Evolutionary conservation across 345 rosid species (phyloP).

Genomic region (Salix exigua): DNA sequence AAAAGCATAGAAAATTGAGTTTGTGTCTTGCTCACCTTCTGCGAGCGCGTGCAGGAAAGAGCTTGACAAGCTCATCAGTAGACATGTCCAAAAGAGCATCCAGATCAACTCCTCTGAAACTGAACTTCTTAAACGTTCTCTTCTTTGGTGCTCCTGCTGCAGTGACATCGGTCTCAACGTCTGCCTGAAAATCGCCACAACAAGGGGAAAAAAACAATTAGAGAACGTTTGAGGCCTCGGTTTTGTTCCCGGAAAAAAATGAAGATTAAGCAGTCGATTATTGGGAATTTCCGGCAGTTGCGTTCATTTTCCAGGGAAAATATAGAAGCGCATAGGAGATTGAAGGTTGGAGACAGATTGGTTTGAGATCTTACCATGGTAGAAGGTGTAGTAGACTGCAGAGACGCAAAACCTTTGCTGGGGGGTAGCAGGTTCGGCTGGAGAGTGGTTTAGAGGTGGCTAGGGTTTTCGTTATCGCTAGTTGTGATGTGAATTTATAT

Average conservation of each 20-base stretch:
- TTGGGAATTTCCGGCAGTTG: background rate
- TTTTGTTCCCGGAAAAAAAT: background rate
- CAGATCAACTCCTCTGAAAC: slow-evolving; percentile 71
- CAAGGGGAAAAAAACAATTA: background rate
- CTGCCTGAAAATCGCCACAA: slow-evolving; percentile 27
- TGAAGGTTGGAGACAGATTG: background rate
- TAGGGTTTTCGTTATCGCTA: background rate
- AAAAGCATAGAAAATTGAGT: background rate
- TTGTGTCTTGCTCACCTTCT: slow-evolving; percentile 51
- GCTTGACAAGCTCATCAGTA: slow-evolving; percentile 90
- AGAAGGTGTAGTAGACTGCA: background rate
- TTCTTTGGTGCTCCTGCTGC: slow-evolving; percentile 46
- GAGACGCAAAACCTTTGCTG: background rate
- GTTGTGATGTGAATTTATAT: background rate
- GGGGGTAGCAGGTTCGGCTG: background rate
- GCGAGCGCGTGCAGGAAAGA: slow-evolving; percentile 86
- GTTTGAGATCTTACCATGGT: background rate
- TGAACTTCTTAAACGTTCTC: slow-evolving; percentile 78
- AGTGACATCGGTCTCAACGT: slow-evolving; percentile 43
- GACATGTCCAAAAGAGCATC: slow-evolving; percentile 88
- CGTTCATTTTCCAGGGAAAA: background rate
- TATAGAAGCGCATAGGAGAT: background rate
- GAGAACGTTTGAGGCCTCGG: background rate
- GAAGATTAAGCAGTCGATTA: background rate
- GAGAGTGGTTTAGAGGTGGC: background rate